Base-by-base conservation (phyloP, 2,329 filamentous ascomycete species). In the Monilinia laxa region DNA sequence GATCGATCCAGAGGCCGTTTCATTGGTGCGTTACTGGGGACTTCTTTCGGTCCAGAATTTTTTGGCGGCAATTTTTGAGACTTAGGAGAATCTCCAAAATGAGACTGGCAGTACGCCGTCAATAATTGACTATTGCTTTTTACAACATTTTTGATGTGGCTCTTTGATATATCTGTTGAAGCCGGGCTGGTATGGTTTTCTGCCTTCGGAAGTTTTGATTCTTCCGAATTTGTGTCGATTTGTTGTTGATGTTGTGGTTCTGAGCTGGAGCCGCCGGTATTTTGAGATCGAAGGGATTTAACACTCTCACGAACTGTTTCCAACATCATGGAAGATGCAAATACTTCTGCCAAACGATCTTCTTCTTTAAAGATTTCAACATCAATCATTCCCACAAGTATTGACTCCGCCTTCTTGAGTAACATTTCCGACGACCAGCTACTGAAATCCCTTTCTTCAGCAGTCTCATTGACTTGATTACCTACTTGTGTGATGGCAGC, bases 1-100 rank as follows among this genome's bases (percentile, higher is more conserved):
- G 23, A n/a, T 25, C 6, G n/a, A 23, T 10, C 11, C 5, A 5
- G 23, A 14, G 23, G 5, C 1, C 2, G 23, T 14, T 52, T 11
- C 11, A 12, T 4, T 25, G 49, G 49, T 16, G 10, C 7, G 28
- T 52, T 16, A 4, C 1, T 14, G 6, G 49, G 12, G 14, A 52
- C 12, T 4, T 52, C 23, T 2, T 52, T 28, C 4, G 6, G 18
- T 28, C 1, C 14, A 25, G 14, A 5, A 28, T 20, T 18, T 4
- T 0, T 4, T 6, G 4, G 2, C 3, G 35, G 4, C 3, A 4
- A 23, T 1, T 42, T 16, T 10, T 12, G n/a, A 7, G 20, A 11
- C 18, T 4, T 25, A 2, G 38, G 18, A 6, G 1, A 12, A 14
- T 42, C 55, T 42, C 16, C 9, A 20, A 23, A 9, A 18, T 2